Conservation (phyloP, 768 basidiomycete genomes). For the Boletus subparvulus region DNA sequence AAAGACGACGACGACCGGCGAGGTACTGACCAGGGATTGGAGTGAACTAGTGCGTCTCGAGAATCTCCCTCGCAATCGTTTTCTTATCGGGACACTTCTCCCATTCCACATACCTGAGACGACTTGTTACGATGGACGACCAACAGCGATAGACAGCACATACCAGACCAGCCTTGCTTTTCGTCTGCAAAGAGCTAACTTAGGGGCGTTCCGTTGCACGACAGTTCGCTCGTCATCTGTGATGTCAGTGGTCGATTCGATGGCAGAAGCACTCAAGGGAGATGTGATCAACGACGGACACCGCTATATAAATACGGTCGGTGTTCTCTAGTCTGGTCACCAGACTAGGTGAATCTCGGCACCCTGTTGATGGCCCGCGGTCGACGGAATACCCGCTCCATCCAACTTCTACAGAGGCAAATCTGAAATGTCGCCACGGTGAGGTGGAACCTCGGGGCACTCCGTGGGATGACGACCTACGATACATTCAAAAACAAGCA, state of each 20-base stretch:
- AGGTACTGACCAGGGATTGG: conserved; percentile 10
- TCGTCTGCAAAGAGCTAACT: conserved; percentile 14
- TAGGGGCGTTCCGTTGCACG: neutral
- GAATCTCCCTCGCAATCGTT: conserved; percentile 6
- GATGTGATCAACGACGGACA: too few relatives aligned
- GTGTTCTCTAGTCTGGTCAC: neutral
- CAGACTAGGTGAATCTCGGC: neutral
- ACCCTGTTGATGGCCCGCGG: neutral
- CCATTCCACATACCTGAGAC: conserved; percentile 7
- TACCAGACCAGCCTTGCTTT: conserved; percentile 16
- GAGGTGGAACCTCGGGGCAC: neutral
- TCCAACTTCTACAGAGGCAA: neutral
- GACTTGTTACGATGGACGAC: neutral
- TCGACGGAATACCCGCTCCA: neutral
- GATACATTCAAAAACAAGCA: conserved; percentile 5
- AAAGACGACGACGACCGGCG: neutral
- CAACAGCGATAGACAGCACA: neutral
- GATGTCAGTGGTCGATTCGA: neutral
- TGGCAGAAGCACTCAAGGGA: neutral
- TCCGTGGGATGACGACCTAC: neutral
- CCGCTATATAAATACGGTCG: neutral
- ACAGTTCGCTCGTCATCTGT: neutral
- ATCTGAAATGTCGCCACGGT: neutral
- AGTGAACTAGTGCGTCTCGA: conserved; percentile 11
- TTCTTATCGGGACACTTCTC: conserved; percentile 16